Conservation (phyloP, 1,284 basidiomycete species). For the Laetiporus sulphureus region DNA sequence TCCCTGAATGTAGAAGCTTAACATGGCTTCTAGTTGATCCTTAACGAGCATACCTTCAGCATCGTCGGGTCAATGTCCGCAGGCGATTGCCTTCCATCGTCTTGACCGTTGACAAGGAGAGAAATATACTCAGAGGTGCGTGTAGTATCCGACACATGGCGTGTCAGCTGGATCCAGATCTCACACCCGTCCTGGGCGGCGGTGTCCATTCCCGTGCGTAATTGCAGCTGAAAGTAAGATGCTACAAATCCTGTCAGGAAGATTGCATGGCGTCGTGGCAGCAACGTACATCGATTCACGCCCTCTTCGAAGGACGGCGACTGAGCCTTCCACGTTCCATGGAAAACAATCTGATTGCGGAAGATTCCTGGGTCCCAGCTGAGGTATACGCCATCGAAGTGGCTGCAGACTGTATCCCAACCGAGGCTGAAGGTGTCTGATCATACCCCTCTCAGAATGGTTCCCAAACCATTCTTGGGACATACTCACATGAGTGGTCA, state of each 20-base stretch:
- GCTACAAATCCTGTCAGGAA: too few species aligned
- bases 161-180: constrained; percentile 77
- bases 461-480: too few species aligned
- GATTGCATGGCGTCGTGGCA: too few species aligned
- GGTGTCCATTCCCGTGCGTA: constrained; percentile 12
- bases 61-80: constrained; percentile 6
- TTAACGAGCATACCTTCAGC: constrained; percentile 17
- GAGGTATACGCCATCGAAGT: constrained; percentile 80
- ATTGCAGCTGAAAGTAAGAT: constrained; percentile 20
- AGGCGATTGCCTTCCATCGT: background rate
- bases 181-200: constrained; percentile 23
- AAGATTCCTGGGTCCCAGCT: constrained; percentile 83
- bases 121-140: constrained; percentile 66
- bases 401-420: constrained; percentile 71
- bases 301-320: background rate
- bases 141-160: constrained; percentile 62
- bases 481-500: too few species aligned
- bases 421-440: too few species aligned
- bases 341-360: constrained; percentile 44
- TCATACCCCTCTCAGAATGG: too few species aligned
- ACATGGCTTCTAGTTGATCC: too few species aligned
- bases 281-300: too few species aligned
- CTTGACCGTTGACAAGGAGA: constrained; percentile 51
- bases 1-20: constrained; percentile 50
- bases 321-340: constrained; percentile 34